Evolutionary conservation across 768 basidiomycete genomes (phyloP), one percentile per base, ranked within the genome.

Genomic region (Trichaptum fuscoviolaceum): DNA sequence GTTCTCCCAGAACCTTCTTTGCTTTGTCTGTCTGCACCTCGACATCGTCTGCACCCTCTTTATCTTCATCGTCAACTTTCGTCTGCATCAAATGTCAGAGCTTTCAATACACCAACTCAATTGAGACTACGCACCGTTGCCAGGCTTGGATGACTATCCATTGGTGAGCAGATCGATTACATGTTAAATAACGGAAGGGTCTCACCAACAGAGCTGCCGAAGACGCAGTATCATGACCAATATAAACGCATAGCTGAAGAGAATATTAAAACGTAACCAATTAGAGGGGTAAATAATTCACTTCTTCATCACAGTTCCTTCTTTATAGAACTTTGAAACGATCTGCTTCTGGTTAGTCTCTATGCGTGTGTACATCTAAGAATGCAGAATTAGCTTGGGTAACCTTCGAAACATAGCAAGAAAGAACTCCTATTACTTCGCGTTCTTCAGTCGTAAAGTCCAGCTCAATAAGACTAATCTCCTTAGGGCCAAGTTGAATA

Each of bases 171-270:
- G n/a, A 52, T 30, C 10, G 30, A 42, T 18, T 25, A 62, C 1
- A 1, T 23, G 1, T 57, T 18, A 30, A 35, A 23, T 27, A 20
- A 27, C 62, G 52, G 26, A n/a, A n/a, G 25, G 10, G n/a, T 60
- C 69, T 34, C 36, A 70, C 69, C 85, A 85, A 71, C 88, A 90
- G 0, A 92, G 76, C 71, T 92, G 91, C 5, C 91, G 82, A 57
- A 94, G 77, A 7, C 91, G 87, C 35, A 93, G 80, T 23, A 93
- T 88, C 83, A 93, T 82, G 25, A 91, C 86, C 80, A 88, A 70
- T 17, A 52, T 57, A 35, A 64, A 67, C 7, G 27, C 57, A 34
- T 67, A 57, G 65, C 17, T 66, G 57, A 42, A 58, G 52, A 61
- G 57, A 15, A 65, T 10, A 26, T 27, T 18, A 57, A 27, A 35